Conservation (phyloP, 2,329 filamentous ascomycete species). For the Hypoxylon sp. region DNA sequence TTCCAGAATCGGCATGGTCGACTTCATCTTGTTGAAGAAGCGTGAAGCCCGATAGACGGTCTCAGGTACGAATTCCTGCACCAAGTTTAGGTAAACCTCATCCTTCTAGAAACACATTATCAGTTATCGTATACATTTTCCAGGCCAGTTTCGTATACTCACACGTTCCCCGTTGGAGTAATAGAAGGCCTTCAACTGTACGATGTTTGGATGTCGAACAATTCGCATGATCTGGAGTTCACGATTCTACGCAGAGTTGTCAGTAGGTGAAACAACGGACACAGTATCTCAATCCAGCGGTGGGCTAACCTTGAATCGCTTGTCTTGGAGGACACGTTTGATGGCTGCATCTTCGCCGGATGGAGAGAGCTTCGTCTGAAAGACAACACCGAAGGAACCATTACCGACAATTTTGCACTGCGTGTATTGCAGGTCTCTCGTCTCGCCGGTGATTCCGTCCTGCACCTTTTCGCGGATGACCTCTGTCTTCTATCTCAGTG, state of each 20-base stretch:
- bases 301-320: slow-evolving; percentile 91
- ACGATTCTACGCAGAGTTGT: slow-evolving; percentile 76
- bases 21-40: slow-evolving; percentile 99
- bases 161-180: slow-evolving; percentile 99
- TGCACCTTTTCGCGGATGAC: slow-evolving; percentile 99
- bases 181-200: slow-evolving; percentile 98
- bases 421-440: slow-evolving; percentile 96
- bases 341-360: slow-evolving; percentile 98
- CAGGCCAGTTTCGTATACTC: slow-evolving; percentile 51
- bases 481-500: slow-evolving; percentile 67
- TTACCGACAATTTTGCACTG: slow-evolving; percentile 99
- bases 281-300: neutral
- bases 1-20: slow-evolving; percentile 98
- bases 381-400: slow-evolving; percentile 97
- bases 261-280: slow-evolving; percentile 29
- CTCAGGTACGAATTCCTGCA: slow-evolving; percentile 97
- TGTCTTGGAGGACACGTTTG: slow-evolving; percentile 98
- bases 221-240: slow-evolving; percentile 99
- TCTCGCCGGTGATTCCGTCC: slow-evolving; percentile 96
- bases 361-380: slow-evolving; percentile 98
- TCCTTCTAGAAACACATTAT: slow-evolving; percentile 79
- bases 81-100: slow-evolving; percentile 97
- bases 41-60: slow-evolving; percentile 97
- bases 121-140: slow-evolving; percentile 24
- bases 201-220: slow-evolving; percentile 97